Evolutionary conservation across 208 protist species (phyloP).

Genomic region (Tritrichomonas foetus): DNA sequence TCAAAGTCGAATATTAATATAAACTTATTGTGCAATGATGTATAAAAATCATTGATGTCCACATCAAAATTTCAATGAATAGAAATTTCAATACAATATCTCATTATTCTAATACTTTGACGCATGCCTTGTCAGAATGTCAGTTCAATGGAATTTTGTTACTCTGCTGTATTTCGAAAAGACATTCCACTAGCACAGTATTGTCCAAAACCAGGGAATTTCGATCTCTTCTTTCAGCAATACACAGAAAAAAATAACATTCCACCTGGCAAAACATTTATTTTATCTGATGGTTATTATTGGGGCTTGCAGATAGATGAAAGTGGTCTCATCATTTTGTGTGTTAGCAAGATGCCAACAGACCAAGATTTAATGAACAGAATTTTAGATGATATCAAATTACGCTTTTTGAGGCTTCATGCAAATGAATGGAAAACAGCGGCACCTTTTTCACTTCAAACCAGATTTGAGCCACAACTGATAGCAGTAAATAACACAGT

Average conservation of each 20-base stretch:
- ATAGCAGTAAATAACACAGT: background rate
- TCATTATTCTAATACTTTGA: background rate
- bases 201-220: background rate
- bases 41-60: too few relatives aligned
- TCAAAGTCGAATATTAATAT: too few relatives aligned
- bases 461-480: background rate
- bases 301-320: background rate
- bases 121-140: too few relatives aligned
- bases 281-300: background rate
- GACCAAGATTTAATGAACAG: background rate
- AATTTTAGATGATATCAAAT: background rate
- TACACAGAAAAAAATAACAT: background rate
- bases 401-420: background rate
- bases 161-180: background rate
- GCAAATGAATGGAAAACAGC: background rate
- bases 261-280: background rate
- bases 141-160: slow-evolving; percentile 39
- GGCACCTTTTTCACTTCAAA: background rate
- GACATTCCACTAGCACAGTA: background rate
- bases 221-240: background rate
- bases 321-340: background rate
- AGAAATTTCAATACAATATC: background rate
- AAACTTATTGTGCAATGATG: too few relatives aligned
- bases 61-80: too few relatives aligned
- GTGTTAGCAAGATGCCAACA: background rate